Percentiles rank a stretch among this genome's conserved stretches.
These are phyloP conservation scores for Fusarium verticillioides DNA, from an alignment of 2,329 filamentous ascomycete species.

Conservation along the genomic window DNA sequence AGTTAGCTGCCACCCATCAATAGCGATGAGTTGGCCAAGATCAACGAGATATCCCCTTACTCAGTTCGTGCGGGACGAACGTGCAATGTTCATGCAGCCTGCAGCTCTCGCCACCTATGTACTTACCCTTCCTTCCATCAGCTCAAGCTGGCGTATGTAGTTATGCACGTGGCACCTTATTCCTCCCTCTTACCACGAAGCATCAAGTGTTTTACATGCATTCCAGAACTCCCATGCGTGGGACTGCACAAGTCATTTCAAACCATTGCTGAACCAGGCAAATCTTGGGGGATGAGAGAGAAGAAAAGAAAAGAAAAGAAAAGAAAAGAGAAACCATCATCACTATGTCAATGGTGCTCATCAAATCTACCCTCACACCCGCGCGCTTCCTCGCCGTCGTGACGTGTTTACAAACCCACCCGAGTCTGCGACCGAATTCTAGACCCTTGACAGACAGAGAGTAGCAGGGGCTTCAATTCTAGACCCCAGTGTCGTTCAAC, in stretches of 20 bases:
- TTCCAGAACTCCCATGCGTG: neutral
- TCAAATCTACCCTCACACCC: constrained; percentile 14
- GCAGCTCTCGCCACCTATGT: neutral
- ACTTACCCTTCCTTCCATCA: neutral
- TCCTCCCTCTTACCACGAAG: neutral
- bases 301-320: neutral
- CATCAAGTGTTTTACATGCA: neutral
- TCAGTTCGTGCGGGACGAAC: constrained; percentile 2
- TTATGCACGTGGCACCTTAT: neutral
- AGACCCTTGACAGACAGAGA: constrained; percentile 29
- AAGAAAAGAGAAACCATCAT: neutral
- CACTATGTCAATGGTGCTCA: constrained; percentile 23
- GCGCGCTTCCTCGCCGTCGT: constrained; percentile 25
- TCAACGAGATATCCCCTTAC: neutral
- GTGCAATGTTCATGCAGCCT: constrained; percentile 21
- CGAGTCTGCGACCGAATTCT: constrained; percentile 35
- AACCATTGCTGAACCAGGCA: constrained; percentile 3
- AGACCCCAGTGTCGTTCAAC: constrained; percentile 14
- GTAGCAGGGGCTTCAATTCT: constrained; percentile 9
- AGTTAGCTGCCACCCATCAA: constrained; percentile 2
- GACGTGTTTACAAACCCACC: constrained; percentile 42
- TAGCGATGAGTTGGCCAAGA: neutral
- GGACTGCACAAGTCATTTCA: neutral
- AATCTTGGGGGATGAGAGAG: neutral
- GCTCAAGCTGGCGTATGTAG: constrained; percentile 16